Evolutionary conservation across 2,329 filamentous ascomycete species (phyloP).

Genomic region (Ceratocystis albifundus): DNA sequence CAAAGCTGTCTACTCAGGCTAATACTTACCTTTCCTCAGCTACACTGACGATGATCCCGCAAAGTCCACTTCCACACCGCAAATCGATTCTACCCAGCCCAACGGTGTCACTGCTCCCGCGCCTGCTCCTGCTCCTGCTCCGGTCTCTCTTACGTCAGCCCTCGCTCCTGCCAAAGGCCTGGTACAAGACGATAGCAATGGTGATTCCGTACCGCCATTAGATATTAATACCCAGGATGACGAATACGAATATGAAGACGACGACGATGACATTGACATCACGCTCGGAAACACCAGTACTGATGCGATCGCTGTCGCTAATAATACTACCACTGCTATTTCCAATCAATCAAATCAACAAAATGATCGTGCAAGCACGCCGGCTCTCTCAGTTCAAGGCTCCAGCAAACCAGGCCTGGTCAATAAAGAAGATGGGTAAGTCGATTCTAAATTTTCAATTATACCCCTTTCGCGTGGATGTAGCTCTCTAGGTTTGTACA

Average conservation of each 20-base stretch:
- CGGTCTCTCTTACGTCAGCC: background rate
- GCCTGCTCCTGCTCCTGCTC: background rate
- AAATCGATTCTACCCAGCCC: background rate
- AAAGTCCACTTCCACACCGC: conserved; percentile 25
- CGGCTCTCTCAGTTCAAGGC: conserved; percentile 26
- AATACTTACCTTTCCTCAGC: conserved; percentile 11
- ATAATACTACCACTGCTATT: conserved; percentile 18
- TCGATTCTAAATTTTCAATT: conserved; percentile 23
- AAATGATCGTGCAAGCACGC: conserved; percentile 30
- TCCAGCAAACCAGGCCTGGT: conserved; percentile 47
- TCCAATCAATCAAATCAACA: conserved; percentile 23
- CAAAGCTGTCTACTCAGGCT: background rate
- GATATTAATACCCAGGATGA: conserved; percentile 34
- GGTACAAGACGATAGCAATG: conserved; percentile 26
- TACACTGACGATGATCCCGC: conserved; percentile 24
- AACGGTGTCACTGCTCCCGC: background rate
- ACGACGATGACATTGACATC: conserved; percentile 48
- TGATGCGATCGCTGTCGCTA: conserved; percentile 22
- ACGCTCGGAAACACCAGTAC: conserved; percentile 37
- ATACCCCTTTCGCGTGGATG: conserved; percentile 4
- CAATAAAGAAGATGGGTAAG: conserved; percentile 37
- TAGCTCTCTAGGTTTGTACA: conserved; percentile 10
- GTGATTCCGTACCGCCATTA: conserved; percentile 26
- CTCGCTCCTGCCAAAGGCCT: background rate
- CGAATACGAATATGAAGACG: conserved; percentile 37